Conservation (phyloP, 2,329 filamentous ascomycete species). For the Podosphaera aphanis region DNA sequence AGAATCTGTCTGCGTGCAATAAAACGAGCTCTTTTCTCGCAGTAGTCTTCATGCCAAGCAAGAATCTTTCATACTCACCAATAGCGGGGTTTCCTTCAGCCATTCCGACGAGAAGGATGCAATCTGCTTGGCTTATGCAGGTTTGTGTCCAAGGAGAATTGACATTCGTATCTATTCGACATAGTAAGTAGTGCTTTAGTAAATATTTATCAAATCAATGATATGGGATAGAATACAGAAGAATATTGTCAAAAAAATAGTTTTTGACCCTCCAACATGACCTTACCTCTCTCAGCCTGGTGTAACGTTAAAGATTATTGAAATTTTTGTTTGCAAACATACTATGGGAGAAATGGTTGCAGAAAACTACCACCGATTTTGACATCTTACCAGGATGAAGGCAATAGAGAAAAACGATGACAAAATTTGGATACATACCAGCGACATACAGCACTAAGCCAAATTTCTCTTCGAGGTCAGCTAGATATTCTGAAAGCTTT, state of each 20-base stretch:
- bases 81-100: slow-evolving; percentile 77
- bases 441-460: slow-evolving; percentile 88
- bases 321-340: no score
- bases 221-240: neutral
- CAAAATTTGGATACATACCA: slow-evolving; percentile 23
- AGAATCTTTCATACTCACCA: slow-evolving; percentile 88
- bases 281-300: neutral
- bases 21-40: slow-evolving; percentile 81
- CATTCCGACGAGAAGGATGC: slow-evolving; percentile 75
- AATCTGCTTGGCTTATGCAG: slow-evolving; percentile 90
- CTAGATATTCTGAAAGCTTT: slow-evolving; percentile 84
- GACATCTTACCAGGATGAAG: no score
- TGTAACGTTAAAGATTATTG: no score
- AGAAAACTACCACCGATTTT: no score
- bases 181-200: neutral
- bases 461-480: slow-evolving; percentile 92
- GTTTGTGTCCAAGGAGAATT: slow-evolving; percentile 97
- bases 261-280: neutral
- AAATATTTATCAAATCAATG: neutral
- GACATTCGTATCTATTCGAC: slow-evolving; percentile 56
- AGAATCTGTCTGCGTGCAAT: slow-evolving; percentile 73
- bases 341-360: no score
- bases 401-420: slow-evolving; percentile 1
- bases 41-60: slow-evolving; percentile 92
- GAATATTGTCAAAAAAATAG: neutral